A percentile compares a stretch with the other conserved stretches of the same genome.
Conservation (phyloP, 2,329 filamentous ascomycete genomes). For the Salinomyces thailandicus region DNA sequence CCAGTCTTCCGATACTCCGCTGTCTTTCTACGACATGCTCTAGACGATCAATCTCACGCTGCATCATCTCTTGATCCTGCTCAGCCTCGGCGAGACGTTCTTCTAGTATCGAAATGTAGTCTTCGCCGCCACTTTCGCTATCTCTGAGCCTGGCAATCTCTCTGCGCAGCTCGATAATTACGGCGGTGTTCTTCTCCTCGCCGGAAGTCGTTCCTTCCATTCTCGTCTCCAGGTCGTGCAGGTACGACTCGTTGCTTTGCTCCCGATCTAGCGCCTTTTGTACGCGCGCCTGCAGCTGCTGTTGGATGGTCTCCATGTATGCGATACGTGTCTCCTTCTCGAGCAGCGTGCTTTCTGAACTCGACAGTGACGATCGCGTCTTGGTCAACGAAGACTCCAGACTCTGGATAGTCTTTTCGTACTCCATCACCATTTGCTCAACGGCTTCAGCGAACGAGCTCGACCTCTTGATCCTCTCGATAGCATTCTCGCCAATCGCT, state of each 20-base stretch:
- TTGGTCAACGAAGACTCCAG: slow-evolving; percentile 85
- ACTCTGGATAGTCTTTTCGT: slow-evolving; percentile 95
- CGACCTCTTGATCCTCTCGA: slow-evolving; percentile 83
- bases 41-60: slow-evolving; percentile 84
- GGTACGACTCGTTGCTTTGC: slow-evolving; percentile 79
- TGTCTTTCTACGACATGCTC: slow-evolving; percentile 95
- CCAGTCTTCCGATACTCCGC: slow-evolving; percentile 85
- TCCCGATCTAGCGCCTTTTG: slow-evolving; percentile 90
- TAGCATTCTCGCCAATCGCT: slow-evolving; percentile 63
- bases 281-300: slow-evolving; percentile 78
- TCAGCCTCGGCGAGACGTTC: slow-evolving; percentile 92
- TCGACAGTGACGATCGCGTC: slow-evolving; percentile 72
- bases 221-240: slow-evolving; percentile 82
- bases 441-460: slow-evolving; percentile 94
- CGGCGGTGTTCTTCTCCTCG: slow-evolving; percentile 81
- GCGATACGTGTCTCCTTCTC: slow-evolving; percentile 92
- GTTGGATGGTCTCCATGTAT: slow-evolving; percentile 84
- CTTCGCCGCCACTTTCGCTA: slow-evolving; percentile 81
- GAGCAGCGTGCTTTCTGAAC: slow-evolving; percentile 72
- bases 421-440: slow-evolving; percentile 91
- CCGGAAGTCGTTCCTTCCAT: slow-evolving; percentile 83
- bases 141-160: slow-evolving; percentile 81
- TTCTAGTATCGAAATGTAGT: slow-evolving; percentile 94
- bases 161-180: slow-evolving; percentile 79
- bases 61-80: slow-evolving; percentile 93